Evolutionary conservation across 805 yeast species (phyloP), one percentile per base, ranked within the genome.

Genomic region (Candida michaelii): DNA sequence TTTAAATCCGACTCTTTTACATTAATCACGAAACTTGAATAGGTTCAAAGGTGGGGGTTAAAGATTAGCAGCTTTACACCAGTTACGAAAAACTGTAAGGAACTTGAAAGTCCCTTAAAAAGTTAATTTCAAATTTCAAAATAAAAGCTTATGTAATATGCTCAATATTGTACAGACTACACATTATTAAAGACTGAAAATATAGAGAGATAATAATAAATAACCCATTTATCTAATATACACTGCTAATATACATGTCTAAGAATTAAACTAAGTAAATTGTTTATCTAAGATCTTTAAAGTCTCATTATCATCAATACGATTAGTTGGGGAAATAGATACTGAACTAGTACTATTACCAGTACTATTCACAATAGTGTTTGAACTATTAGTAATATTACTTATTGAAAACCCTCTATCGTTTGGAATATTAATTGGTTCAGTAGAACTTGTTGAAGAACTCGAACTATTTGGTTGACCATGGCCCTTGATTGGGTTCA

Each of bases 281-380:
- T 48, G 49, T 37, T 39, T 48, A 31, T 56, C 60, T 13, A 56
- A 42, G 12, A 53, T 53, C 31, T 50, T 47, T 23, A 54, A 38
- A 8, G 55, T 48, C 27, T 50, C 50, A 21, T 36, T 44, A 34
- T 42, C 49, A 25, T 42, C 46, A 32, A 30, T 30, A 13, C 50
- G 40, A 30, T 41, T 44, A n/a, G 42, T 31, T 14, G 42, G 37
- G 8, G 37, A 39, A 8, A 30, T 30, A n/a, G 36, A 24, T 15
- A 30, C 32, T 14, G 27, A 21, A n/a, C 39, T 27, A 4, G 40
- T 25, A 12, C 18, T 13, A 14, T 7, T 8, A 13, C 17, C 16
- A 12, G 13, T 13, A 12, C 19, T 9, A 21, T n/a, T 31, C 3
- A 13, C 29, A 8, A 13, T 33, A 29, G 36, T 23, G 15, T 36